A percentile compares a stretch with the other conserved stretches of the same genome.
phyloP scores from a whole-genome alignment of 257 asterid genomes.

The Phtheirospermum japonicum region DNA sequence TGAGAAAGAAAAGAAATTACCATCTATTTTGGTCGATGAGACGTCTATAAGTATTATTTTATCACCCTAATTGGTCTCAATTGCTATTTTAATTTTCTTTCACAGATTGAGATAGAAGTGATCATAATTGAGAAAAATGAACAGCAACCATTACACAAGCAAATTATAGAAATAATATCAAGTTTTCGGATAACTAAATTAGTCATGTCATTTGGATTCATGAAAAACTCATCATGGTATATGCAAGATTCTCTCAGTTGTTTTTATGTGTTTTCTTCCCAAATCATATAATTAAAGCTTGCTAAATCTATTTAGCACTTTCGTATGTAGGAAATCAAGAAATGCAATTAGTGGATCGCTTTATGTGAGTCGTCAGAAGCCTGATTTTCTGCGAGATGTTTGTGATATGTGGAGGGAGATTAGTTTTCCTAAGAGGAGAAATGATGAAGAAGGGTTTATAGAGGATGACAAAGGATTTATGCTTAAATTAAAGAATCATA shows the following conservation, averaged over 20 bases:
- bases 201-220: conserved; percentile 53
- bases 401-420: conserved; percentile 48
- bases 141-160: conserved; percentile 41
- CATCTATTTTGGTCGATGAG: too few relatives aligned
- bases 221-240: conserved; percentile 51
- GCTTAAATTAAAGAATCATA: too few relatives aligned
- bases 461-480: too few relatives aligned
- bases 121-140: conserved; percentile 44
- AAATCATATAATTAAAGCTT: too few relatives aligned
- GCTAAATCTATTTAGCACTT: too few relatives aligned
- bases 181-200: conserved; percentile 43
- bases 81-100: neutral
- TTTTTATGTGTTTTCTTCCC: too few relatives aligned
- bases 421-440: conserved; percentile 48
- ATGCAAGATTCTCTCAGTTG: conserved; percentile 2
- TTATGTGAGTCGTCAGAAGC: conserved; percentile 50
- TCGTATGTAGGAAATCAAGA: conserved; percentile 60
- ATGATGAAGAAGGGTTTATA: conserved; percentile 40
- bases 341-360: conserved; percentile 49
- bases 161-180: conserved; percentile 45
- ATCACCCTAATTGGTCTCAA: too few relatives aligned
- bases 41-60: too few relatives aligned
- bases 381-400: conserved; percentile 54
- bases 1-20: too few relatives aligned
- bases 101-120: conserved; percentile 53